Evolutionary conservation across 2,329 filamentous ascomycete species (phyloP).

Genomic region (Plenodomus tracheiphilus): DNA sequence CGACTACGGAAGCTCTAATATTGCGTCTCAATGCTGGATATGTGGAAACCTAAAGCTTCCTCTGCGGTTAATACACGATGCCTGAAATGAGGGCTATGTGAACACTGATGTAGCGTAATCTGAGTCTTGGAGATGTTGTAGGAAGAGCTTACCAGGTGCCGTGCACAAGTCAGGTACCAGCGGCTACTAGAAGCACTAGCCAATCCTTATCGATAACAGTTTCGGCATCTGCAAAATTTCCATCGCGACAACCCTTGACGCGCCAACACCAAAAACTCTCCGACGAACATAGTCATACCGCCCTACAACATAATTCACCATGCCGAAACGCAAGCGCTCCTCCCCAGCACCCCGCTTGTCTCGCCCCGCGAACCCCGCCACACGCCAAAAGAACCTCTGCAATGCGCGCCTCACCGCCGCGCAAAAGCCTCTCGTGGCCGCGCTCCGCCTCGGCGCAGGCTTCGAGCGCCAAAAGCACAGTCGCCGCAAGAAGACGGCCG

Average conservation of each 20-base stretch:
- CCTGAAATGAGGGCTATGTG: too few relatives aligned
- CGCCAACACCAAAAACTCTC: neutral
- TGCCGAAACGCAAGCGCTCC: slow-evolving; percentile 43
- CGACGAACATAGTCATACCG: too few relatives aligned
- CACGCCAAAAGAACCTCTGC: slow-evolving; percentile 28
- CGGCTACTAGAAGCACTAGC: too few relatives aligned
- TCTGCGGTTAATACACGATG: too few relatives aligned
- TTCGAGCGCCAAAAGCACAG: slow-evolving; percentile 77
- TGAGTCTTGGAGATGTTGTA: too few relatives aligned
- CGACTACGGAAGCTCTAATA: too few relatives aligned
- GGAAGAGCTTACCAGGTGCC: too few relatives aligned
- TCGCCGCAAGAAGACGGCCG: slow-evolving; percentile 62
- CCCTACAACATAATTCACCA: slow-evolving; percentile 3
- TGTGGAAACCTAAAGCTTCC: too few relatives aligned
- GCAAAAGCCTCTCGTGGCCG: slow-evolving; percentile 62
- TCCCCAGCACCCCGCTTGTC: slow-evolving; percentile 13
- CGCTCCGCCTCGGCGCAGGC: slow-evolving; percentile 72
- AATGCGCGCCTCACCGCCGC: slow-evolving; percentile 55
- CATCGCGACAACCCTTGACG: neutral
- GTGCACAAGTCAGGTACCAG: too few relatives aligned
- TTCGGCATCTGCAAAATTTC: neutral
- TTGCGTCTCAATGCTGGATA: too few relatives aligned
- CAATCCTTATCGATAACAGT: neutral
- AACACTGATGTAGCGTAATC: too few relatives aligned
- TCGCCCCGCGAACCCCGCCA: slow-evolving; percentile 1